A percentile compares a stretch with the other conserved stretches of the same genome.
These are phyloP conservation scores for Atkinsonella hypoxylon DNA, from an alignment of 2,329 filamentous ascomycete species.

Conservation along the genomic window DNA sequence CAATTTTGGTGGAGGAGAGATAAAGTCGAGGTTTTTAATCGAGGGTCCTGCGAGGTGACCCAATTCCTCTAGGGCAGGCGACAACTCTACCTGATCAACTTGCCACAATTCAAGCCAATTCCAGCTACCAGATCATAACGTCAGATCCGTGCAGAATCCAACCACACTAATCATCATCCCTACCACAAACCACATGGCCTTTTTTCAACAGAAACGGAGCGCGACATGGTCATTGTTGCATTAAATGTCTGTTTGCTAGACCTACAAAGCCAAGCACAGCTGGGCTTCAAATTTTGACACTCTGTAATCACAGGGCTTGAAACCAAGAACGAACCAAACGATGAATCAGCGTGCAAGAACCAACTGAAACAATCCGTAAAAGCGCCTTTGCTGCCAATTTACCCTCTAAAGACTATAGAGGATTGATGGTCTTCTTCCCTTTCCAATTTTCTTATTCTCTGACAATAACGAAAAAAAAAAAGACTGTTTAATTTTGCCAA, in stretches of 20 bases:
- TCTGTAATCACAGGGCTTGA: background rate
- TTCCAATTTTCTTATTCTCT: background rate
- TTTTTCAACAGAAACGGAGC: background rate
- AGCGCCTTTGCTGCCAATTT: constrained; percentile 5
- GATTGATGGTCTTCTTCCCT: background rate
- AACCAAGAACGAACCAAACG: background rate
- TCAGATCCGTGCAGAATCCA: no score
- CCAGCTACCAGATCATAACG: no score
- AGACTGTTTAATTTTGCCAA: background rate
- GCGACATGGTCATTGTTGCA: background rate
- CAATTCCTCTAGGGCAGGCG: no score
- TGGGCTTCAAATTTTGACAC: background rate
- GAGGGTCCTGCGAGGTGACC: no score
- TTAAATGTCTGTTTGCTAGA: background rate
- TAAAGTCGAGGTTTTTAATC: no score
- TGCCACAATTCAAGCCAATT: no score
- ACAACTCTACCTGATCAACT: no score
- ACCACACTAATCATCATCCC: background rate
- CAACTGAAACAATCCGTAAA: background rate
- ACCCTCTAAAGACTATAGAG: background rate
- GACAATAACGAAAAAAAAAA: background rate
- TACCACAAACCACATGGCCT: background rate
- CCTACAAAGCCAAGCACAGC: background rate
- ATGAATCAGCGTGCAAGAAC: background rate
- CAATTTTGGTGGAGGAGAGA: no score